phyloP scores from a whole-genome alignment of 2,329 filamentous ascomycete genomes.

The Talaromyces sp. region DNA sequence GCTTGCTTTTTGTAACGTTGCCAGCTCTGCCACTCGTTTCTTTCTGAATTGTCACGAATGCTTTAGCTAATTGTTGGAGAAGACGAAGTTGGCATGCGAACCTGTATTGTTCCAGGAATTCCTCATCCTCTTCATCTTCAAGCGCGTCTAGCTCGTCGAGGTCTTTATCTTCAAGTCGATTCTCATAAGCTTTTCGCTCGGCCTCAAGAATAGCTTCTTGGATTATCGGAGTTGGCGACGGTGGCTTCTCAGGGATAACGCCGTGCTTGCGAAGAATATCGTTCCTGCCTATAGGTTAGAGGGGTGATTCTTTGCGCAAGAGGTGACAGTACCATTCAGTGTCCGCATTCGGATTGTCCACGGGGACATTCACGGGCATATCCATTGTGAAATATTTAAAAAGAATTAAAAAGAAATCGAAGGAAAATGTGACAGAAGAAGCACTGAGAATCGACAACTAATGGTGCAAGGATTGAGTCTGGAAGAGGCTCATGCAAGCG shows the following conservation, averaged over 20 bases:
- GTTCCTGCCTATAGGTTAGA: conserved; percentile 60
- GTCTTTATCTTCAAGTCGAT: conserved; percentile 87
- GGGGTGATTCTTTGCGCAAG: not conserved
- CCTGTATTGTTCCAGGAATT: conserved; percentile 81
- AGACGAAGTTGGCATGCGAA: conserved; percentile 18
- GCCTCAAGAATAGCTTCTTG: conserved; percentile 89
- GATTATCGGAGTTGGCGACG: conserved; percentile 90
- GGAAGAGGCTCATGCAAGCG: not conserved
- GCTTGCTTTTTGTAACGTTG: conserved; percentile 66
- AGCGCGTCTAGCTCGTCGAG: conserved; percentile 88
- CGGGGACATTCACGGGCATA: conserved; percentile 67
- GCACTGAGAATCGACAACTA: not conserved
- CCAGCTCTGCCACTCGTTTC: conserved; percentile 80
- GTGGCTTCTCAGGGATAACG: conserved; percentile 94
- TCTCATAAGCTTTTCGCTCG: conserved; percentile 77
- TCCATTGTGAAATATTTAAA: conserved; percentile 41
- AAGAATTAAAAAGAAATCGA: conserved; percentile 3
- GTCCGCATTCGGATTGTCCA: conserved; percentile 84
- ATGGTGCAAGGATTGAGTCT: not conserved
- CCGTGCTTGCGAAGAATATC: conserved; percentile 96
- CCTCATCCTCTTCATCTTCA: conserved; percentile 93
- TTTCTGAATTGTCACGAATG: conserved; percentile 42
- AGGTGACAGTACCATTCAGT: conserved; percentile 73
- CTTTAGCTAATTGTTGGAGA: not conserved
- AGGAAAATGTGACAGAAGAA: not conserved